These are phyloP conservation scores for Lithospermum erythrorhizon DNA, from an alignment of 257 asterid species.

Conservation along the genomic window DNA sequence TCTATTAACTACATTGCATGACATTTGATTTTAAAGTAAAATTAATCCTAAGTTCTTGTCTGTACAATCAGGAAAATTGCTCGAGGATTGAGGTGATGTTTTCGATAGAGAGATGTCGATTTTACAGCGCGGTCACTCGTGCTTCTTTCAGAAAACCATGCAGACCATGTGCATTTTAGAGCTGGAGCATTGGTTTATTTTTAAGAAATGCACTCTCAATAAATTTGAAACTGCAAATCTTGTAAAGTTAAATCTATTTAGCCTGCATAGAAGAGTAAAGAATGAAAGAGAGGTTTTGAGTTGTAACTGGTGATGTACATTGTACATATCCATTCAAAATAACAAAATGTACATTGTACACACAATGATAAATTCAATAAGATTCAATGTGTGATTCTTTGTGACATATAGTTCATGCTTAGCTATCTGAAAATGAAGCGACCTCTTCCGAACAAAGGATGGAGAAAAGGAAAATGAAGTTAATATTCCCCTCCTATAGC, in stretches of 20 bases:
- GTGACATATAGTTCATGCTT: not conserved
- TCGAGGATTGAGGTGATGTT: not conserved
- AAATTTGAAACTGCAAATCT: not conserved
- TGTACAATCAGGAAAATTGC: no score
- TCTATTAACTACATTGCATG: no score
- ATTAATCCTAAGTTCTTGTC: no score
- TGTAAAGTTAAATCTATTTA: not conserved
- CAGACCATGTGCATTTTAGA: conserved; percentile 2
- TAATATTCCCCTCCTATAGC: no score
- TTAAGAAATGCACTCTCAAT: not conserved
- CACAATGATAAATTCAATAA: not conserved
- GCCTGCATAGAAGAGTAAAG: conserved; percentile 1
- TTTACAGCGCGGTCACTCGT: not conserved
- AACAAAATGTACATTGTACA: not conserved
- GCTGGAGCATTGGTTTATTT: conserved; percentile 2
- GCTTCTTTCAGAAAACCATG: not conserved
- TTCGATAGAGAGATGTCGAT: not conserved
- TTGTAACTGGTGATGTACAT: not conserved
- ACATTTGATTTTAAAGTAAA: no score
- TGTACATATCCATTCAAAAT: not conserved
- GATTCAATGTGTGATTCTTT: not conserved
- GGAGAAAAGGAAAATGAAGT: no score
- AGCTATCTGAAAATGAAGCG: not conserved
- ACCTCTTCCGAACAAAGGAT: no score
- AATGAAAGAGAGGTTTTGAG: not conserved